Percentiles rank a stretch among this genome's conserved stretches.
Evolutionary conservation across 2,329 filamentous ascomycete species (phyloP).

Genomic region (Neopestalotiopsis rosae): DNA sequence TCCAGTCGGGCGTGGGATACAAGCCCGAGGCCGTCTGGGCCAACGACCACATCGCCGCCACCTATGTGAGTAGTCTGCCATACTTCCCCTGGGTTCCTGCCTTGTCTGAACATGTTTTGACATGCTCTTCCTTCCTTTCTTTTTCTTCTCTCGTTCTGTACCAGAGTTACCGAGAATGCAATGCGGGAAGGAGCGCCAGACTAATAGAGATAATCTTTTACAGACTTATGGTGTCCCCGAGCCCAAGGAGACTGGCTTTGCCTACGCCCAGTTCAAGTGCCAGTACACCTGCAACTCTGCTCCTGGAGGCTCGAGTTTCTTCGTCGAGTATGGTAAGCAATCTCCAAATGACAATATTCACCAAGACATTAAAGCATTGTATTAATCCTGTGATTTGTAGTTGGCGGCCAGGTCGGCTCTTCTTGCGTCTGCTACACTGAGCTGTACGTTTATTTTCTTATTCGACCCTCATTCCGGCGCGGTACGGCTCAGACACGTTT

Average conservation of each 20-base stretch:
- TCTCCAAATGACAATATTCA: not conserved
- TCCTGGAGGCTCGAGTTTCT: constrained; percentile 31
- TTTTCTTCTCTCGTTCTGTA: not conserved
- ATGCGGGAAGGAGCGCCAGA: too few species aligned
- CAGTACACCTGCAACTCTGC: constrained; percentile 37
- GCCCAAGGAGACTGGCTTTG: constrained; percentile 35
- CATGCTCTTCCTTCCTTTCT: not conserved
- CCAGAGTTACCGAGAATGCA: not conserved
- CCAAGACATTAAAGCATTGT: not conserved
- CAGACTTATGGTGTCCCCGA: constrained; percentile 36
- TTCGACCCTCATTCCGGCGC: not conserved
- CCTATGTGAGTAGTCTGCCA: constrained; percentile 28
- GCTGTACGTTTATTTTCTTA: constrained; percentile 28
- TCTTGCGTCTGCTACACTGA: constrained; percentile 34
- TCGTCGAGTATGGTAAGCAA: constrained; percentile 28
- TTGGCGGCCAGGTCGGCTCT: constrained; percentile 24
- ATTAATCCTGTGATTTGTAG: not conserved
- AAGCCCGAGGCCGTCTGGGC: constrained; percentile 34
- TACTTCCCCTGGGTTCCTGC: not conserved
- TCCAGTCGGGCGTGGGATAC: constrained; percentile 26
- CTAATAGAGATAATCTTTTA: not conserved
- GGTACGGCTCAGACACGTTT: not conserved
- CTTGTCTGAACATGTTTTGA: not conserved
- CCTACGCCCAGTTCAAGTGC: constrained; percentile 39
- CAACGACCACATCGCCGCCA: constrained; percentile 30